Percentiles rank a stretch among this genome's conserved stretches.
These are phyloP conservation scores for Rosa chinensis DNA, from an alignment of 306 rosid genomes.

Conservation along the genomic window DNA sequence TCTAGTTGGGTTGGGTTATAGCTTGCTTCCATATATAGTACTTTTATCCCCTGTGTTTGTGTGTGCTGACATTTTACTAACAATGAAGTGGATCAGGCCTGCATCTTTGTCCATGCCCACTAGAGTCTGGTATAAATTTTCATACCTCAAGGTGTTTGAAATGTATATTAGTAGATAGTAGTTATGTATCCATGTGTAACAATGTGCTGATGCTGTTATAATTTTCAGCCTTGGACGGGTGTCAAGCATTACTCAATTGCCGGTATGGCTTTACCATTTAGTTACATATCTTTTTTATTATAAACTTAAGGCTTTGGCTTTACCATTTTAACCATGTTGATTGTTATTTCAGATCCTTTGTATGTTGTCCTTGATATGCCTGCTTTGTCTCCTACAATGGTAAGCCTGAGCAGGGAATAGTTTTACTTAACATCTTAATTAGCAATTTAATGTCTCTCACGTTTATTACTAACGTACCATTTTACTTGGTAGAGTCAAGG, in stretches of 20 bases:
- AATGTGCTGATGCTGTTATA: conserved; percentile 34
- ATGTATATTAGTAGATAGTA: conserved; percentile 12
- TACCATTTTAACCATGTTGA: conserved; percentile 15
- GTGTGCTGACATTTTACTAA: conserved; percentile 34
- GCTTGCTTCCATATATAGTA: neutral
- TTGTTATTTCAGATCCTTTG: conserved; percentile 56
- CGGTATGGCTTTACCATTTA: conserved; percentile 45
- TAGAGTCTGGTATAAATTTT: conserved; percentile 45
- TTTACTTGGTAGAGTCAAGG: no score
- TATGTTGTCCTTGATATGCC: conserved; percentile 77
- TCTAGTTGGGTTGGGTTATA: neutral
- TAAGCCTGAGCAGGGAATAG: conserved; percentile 30
- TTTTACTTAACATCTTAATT: conserved; percentile 18
- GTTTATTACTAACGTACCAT: no score
- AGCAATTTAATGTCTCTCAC: conserved; percentile 18
- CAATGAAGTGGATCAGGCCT: conserved; percentile 58
- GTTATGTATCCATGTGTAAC: conserved; percentile 10
- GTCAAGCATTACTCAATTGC: conserved; percentile 71
- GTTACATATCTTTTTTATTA: neutral
- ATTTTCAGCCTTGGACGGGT: conserved; percentile 54
- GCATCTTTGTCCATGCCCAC: conserved; percentile 39
- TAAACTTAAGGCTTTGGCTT: no score
- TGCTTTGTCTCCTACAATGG: conserved; percentile 97
- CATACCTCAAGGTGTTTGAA: conserved; percentile 52
- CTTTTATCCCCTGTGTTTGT: neutral